These are phyloP conservation scores for Pseudogymnoascus sp. DNA, from an alignment of 2,329 filamentous ascomycete species.

Conservation along the genomic window DNA sequence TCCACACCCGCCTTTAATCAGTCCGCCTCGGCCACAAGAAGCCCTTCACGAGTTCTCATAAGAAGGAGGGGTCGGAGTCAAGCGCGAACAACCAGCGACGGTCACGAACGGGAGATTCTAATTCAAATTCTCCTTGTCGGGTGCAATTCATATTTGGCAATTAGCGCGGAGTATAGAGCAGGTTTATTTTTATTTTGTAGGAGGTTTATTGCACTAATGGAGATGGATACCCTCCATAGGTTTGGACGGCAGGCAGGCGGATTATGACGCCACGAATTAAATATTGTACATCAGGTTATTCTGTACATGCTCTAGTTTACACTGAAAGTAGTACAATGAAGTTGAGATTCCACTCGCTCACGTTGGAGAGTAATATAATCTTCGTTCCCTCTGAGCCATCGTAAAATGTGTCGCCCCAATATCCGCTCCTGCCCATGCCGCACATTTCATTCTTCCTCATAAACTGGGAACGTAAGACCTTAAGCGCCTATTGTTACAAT, in stretches of 20 bases:
- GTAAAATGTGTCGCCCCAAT: background rate
- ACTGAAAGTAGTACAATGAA: slow-evolving; percentile 6
- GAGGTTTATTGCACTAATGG: slow-evolving; percentile 3
- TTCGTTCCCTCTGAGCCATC: background rate
- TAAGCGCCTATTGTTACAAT: slow-evolving; percentile 6
- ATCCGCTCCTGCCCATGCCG: background rate
- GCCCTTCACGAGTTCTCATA: background rate
- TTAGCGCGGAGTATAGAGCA: slow-evolving; percentile 8
- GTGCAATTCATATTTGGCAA: slow-evolving; percentile 4
- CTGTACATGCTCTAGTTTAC: slow-evolving; percentile 6
- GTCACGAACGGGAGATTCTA: background rate
- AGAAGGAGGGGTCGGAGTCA: background rate
- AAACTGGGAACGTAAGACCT: background rate
- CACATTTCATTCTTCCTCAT: background rate
- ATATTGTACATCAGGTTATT: slow-evolving; percentile 6
- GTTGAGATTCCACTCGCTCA: slow-evolving; percentile 6
- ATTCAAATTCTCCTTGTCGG: background rate
- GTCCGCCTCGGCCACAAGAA: background rate
- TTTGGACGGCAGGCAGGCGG: background rate
- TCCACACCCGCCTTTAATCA: background rate
- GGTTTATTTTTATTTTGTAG: slow-evolving; percentile 5
- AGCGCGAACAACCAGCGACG: background rate
- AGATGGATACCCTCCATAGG: slow-evolving; percentile 4
- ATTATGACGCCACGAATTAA: slow-evolving; percentile 6
- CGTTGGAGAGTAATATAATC: background rate